These are phyloP conservation scores for Termitomyces sp. DNA, from an alignment of 1,284 basidiomycete genomes.

Conservation along the genomic window DNA sequence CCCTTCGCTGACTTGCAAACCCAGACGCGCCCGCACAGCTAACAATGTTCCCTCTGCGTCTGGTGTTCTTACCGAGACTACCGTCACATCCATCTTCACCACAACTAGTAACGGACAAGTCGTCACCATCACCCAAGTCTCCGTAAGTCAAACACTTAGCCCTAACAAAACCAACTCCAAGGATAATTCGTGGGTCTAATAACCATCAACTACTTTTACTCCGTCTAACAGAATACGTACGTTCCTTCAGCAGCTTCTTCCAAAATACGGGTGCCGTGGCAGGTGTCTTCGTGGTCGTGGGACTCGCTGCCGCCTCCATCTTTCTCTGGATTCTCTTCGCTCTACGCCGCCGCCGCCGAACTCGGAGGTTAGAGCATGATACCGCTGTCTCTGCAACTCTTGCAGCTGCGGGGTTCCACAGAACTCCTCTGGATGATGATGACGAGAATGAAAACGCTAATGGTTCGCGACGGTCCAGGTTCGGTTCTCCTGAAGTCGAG, in stretches of 20 bases:
- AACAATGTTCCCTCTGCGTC: background rate
- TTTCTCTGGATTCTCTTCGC: constrained; percentile 68
- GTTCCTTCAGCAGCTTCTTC: constrained; percentile 53
- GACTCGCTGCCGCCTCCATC: constrained; percentile 65
- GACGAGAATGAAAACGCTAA: constrained; percentile 39
- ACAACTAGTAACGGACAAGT: constrained; percentile 48
- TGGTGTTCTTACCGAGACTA: constrained; percentile 39
- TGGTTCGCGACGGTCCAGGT: constrained; percentile 22
- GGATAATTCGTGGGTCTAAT: constrained; percentile 42
- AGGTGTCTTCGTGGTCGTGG: constrained; percentile 73
- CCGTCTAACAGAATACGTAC: background rate
- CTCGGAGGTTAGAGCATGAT: constrained; percentile 57
- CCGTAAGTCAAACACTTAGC: constrained; percentile 62
- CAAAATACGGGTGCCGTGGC: constrained; percentile 69
- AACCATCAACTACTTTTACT: constrained; percentile 9
- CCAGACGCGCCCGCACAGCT: constrained; percentile 26
- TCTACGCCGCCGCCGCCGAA: constrained; percentile 57
- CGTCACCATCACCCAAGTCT: constrained; percentile 54
- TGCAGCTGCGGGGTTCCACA: constrained; percentile 61
- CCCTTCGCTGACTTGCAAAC: constrained; percentile 34
- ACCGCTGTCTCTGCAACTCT: constrained; percentile 61
- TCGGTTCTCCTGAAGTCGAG: constrained; percentile 27
- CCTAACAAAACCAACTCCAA: constrained; percentile 36
- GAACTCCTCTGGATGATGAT: constrained; percentile 63
- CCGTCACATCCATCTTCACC: constrained; percentile 52